Conservation (phyloP, 169 alveolate species). For the Plasmodium vinckei region DNA sequence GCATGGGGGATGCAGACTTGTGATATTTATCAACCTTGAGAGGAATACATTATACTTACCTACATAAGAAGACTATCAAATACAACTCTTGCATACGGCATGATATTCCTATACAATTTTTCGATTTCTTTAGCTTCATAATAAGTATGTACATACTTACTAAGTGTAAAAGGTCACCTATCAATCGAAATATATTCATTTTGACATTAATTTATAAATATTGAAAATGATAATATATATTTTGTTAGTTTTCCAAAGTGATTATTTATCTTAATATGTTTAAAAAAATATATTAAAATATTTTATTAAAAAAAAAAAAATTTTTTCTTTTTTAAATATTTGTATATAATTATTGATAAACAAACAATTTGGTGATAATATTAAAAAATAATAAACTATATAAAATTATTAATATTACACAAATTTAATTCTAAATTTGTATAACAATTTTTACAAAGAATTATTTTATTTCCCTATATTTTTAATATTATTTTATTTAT, state of each 20-base stretch:
- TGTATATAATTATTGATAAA: no score
- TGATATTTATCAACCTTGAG: background rate
- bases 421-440: no score
- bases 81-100: conserved; percentile 97
- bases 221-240: conserved; percentile 4
- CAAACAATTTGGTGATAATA: no score
- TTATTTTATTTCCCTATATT: no score
- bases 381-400: no score
- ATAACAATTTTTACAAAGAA: no score
- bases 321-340: background rate
- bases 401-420: no score
- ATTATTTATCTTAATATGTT: background rate
- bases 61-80: conserved; percentile 92
- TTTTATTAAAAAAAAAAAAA: background rate
- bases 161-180: conserved; percentile 95
- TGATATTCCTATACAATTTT: conserved; percentile 96
- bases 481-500: no score
- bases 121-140: conserved; percentile 91
- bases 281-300: background rate
- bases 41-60: conserved; percentile 80
- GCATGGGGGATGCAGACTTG: no score
- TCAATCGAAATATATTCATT: conserved; percentile 94
- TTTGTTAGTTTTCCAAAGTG: background rate
- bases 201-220: conserved; percentile 76
- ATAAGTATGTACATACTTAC: conserved; percentile 93